Evolutionary conservation across 2,329 filamentous ascomycete genomes (phyloP), one percentile per base, ranked within the genome.

Genomic region (Sclerotinia trifoliorum): DNA sequence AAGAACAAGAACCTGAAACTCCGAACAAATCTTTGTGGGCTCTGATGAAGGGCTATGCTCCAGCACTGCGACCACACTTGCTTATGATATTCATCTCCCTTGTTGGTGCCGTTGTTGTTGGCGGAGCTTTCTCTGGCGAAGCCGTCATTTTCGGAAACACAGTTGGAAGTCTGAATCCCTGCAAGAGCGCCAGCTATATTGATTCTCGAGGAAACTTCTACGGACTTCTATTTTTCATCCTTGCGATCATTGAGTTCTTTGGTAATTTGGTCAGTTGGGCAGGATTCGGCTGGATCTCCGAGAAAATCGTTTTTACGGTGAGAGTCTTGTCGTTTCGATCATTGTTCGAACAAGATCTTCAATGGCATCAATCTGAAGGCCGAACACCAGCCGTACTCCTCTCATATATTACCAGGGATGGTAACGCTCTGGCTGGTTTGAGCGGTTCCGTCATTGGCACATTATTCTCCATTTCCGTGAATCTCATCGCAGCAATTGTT

Each of bases 371-470:
- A 76, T 88, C 88, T 0, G 83, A 86, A 39, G 83, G 83, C 10
- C 84, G 89, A 32, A 88, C 83, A 0, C 88, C 90, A 0, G 83
- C 86, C 0, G 80, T 82, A 21, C 80, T 93, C 7, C 80, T 93
- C 1, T 86, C 86, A 0, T 85, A 88, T 72, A 90, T 93, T 71
- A 92, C 89, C 3, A 86, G 84, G 49, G 90, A 93, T 74, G 86
- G 86, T 3, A 87, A 86, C 42, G 85, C 88, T 0, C 79, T 93
- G 32, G 87, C 86, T 56, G 88, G 87, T 0, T 83, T 93, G 72
- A 90, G 86, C 68, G 90, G 90, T 11, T 89, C 88, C 3, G 88
- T 90, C 51, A 82, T 92, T 67, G 89, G 90, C 10, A 90, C 87
- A 0, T 79, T 90, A 46, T 86, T 91, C 70, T 88, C 89, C 0